phyloP scores from a whole-genome alignment of 768 basidiomycete genomes.

The Psilocybe cubensis region DNA sequence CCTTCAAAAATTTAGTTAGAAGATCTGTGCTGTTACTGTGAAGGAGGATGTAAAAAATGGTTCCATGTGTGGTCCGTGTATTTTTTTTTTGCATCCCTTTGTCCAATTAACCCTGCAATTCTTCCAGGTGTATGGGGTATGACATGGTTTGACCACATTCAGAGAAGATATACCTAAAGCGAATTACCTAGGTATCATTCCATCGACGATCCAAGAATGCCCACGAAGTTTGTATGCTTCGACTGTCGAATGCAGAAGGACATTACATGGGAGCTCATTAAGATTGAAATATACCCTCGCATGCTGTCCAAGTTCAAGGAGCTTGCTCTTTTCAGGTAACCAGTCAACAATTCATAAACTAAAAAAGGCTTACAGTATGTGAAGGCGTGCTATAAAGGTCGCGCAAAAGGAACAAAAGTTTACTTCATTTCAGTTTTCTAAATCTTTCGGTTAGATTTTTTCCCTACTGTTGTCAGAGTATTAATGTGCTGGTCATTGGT shows the following conservation, averaged over 20 bases:
- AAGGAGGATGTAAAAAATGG: constrained; percentile 75
- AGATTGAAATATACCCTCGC: constrained; percentile 54
- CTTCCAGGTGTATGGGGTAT: constrained; percentile 64
- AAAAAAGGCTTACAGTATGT: not conserved
- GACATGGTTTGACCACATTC: not conserved
- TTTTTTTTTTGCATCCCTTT: not conserved
- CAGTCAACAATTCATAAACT: not conserved
- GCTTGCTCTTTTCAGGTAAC: constrained; percentile 71
- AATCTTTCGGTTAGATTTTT: constrained; percentile 51
- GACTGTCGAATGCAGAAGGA: constrained; percentile 75
- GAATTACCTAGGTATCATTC: constrained; percentile 59
- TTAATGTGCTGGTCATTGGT: not conserved
- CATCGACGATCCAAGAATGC: constrained; percentile 58
- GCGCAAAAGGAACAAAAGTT: constrained; percentile 53
- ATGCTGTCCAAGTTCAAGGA: constrained; percentile 70
- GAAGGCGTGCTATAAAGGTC: constrained; percentile 71
- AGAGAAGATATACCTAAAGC: not conserved
- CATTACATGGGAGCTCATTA: constrained; percentile 71
- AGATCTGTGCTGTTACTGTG: constrained; percentile 63
- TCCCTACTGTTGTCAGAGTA: not conserved
- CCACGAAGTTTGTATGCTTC: constrained; percentile 68
- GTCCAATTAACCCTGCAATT: not conserved
- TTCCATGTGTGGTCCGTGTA: constrained; percentile 71
- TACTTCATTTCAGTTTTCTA: constrained; percentile 56
- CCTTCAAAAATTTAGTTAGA: constrained; percentile 45